Evolutionary conservation across 108 stramenopile genomes (phyloP), one percentile per base, ranked within the genome.

Genomic region (Conticribra guillardii): DNA sequence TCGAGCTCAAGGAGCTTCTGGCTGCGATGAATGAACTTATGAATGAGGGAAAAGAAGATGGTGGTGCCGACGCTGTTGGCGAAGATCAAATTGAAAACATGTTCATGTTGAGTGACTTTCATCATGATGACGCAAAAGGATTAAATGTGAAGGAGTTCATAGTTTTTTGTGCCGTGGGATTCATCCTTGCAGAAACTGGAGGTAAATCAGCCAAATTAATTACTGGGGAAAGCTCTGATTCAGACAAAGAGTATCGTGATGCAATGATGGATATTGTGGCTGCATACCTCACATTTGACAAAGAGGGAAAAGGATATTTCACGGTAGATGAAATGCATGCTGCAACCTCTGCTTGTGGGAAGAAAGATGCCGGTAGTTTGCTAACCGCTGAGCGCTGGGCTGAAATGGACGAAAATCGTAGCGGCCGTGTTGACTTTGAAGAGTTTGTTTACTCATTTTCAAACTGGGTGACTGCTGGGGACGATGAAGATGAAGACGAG

Each of bases 221-320:
- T 53, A 71, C 71, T 51, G 79, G 79, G 45, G 71, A 67, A 47
- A 70, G 60, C 57, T 72, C 79, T 33, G 71, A 72, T n/a, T 51
- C 24, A 4, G 71, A 80, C 32, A 56, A 72, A 28, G 79, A 80
- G 51, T 80, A 80, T 62, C 79, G 79, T 60, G 59, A 71, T 21
- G 79, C 79, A 22, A 80, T 80, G 79, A 80, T 80, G 79, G 79
- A 80, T 51, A 80, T 80, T 31, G 79, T 80, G 22, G 79, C 58
- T 29, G 79, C 79, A 16, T 80, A 80, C 49, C 54, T 80, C 29
- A 80, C 79, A 3, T 80, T 80, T 51, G 79, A 80, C 32, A 71
- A 64, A 52, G 64, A 80, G 19, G 79, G 71, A 19, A 80, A 80
- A 46, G 79, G 79, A 30, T 80, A 72, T 56, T 80, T 80, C 31